Base-by-base conservation (phyloP, 768 basidiomycete species). In the Glaciozyma martinii region DNA sequence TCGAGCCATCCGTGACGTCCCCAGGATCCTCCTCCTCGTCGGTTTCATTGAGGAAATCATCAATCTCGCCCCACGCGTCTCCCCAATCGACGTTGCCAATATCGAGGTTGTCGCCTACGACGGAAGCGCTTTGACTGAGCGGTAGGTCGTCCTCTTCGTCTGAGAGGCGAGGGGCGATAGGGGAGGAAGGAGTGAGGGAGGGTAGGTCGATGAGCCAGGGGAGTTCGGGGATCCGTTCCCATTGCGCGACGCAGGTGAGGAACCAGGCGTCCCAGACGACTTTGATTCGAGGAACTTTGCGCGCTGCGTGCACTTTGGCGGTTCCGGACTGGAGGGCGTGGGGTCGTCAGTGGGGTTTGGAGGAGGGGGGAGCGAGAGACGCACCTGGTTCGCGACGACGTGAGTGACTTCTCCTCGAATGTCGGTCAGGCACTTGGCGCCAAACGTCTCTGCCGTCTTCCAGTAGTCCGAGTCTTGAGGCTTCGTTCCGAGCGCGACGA, bases 231-330 rank as follows among this genome's bases (percentile, higher is more conserved):
- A 88, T 86, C 61, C 84, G 83, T 60, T 78, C 78, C 91, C 94
- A 97, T n/a, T 86, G 79, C n/a, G 88, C 86, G 62, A 93, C 79
- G 16, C 87, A 90, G 75, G 93, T 88, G 40, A 83, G 85, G 73
- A 98, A 87, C 94, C 94, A 99, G 13, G 82, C 80, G 12, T 88
- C 77, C 84, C 88, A 89, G 25, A 98, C 90, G 66, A 97, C 84
- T 74, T 86, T 85, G 74, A 89, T 84, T 29, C 83, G 83, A 9
- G 86, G 84, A n/a, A 83, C 82, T 73, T 83, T 83, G 49, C 86
- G 82, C 1, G 92, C 91, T 60, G 81, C 79, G 74, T 91, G 86
- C 1, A 94, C 91, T 78, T 99, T 99, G 69, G 87, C 86, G 0
- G 94, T 97, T 42, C 89, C 89, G 66, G 84, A 84, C 89, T 93